Evolutionary conservation across 129 eudicot species (phyloP), one percentile per base, ranked within the genome.

Genomic region (Dittrichia graveolens): DNA sequence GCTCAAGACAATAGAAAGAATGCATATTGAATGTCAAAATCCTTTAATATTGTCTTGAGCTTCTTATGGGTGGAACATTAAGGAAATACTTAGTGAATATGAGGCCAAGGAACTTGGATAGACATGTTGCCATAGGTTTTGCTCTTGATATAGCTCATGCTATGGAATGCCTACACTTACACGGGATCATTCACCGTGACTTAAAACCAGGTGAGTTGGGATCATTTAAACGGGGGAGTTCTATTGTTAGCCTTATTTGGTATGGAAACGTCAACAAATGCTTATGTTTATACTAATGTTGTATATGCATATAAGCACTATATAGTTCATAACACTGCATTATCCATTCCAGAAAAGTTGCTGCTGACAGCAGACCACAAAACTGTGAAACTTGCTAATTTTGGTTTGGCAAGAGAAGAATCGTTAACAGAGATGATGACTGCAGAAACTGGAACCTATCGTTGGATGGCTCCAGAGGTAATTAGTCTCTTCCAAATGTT

Each of bases 381-480:
- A 84, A 81, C 79, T 35, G 88, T 91, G 49, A 87, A 91, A 75
- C 95, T 91, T 47, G 97, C 95, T 62, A 95, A 91, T 78, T 87
- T 91, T 73, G 97, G 97, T 61, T 77, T 91, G 75, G 97, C 97
- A 11, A 91, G 97, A 76, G 95, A 87, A 78, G 97, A 91, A 64
- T 79, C 95, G 3, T 79, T 87, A 81, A 87, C 97, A 13, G 97
- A 91, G 79, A 88, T 87, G 95, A 91, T 91, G 97, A 91, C 97
- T 35, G 91, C 97, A 48, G 97, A 88, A 76, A 91, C 91, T 0
- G 97, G 95, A 81, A 91, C 95, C 7, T 91, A 88, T 61, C 91
- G 96, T 10, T 87, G 96, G 96, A 90, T 90, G 96, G 96, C 96
- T 64, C 96, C 94, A 6, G 94, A 90, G 89, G 96, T 90, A 76